phyloP scores from a whole-genome alignment of 352 stramenopile species.

The Pseudoperonospora humuli region DNA sequence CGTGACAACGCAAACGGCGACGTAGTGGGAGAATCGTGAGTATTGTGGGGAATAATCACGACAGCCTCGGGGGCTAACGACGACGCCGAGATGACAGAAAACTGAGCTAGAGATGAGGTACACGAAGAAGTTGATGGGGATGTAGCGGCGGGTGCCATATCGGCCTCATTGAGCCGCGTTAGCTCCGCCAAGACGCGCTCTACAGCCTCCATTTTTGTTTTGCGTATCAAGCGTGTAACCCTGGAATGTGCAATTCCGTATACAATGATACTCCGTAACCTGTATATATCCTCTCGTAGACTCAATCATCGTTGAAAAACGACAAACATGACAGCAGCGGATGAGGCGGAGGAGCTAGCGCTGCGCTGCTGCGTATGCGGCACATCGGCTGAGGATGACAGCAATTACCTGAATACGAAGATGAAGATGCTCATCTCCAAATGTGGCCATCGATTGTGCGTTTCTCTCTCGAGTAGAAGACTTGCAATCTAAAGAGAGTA shows the following conservation, averaged over 20 bases:
- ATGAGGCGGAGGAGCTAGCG: conserved; percentile 64
- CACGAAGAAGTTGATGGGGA: neutral
- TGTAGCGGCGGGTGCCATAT: neutral
- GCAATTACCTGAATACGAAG: conserved; percentile 87
- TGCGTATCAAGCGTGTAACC: too few species aligned
- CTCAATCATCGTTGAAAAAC: conserved; percentile 3
- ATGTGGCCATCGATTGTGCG: conserved; percentile 84
- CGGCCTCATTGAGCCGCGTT: conserved; percentile 22
- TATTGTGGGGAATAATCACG: conserved; percentile 31
- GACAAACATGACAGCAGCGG: conserved; percentile 24
- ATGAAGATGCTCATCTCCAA: conserved; percentile 91
- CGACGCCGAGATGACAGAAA: conserved; percentile 38
- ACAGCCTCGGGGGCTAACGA: conserved; percentile 34
- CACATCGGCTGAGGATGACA: conserved; percentile 78
- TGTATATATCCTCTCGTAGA: neutral
- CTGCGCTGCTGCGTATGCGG: conserved; percentile 85
- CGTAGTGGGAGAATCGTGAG: neutral
- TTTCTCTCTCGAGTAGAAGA: conserved; percentile 2
- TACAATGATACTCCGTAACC: neutral
- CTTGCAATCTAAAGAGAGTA: neutral
- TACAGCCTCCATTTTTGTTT: conserved; percentile 24
- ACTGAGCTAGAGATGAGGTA: conserved; percentile 29
- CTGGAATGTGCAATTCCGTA: too few species aligned
- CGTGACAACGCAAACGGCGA: conserved; percentile 38
- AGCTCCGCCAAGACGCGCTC: conserved; percentile 36